Evolutionary conservation across 2,329 filamentous ascomycete genomes (phyloP).

Genomic region (Cladosporium sp.): DNA sequence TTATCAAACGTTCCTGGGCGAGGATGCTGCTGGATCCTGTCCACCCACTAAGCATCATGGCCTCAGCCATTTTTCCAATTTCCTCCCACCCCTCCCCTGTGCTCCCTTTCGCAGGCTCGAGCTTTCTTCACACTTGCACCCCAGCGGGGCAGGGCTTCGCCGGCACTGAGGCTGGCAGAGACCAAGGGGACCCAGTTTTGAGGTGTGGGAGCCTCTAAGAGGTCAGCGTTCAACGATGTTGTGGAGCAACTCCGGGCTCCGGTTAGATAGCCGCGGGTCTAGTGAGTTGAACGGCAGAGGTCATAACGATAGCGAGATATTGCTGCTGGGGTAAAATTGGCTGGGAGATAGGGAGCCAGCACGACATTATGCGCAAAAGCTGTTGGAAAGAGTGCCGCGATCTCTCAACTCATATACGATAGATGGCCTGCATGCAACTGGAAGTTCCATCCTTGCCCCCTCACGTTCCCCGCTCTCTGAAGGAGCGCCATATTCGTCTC

Average conservation of each 20-base stretch:
- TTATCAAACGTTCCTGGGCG: constrained; percentile 7
- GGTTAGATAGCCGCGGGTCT: constrained; percentile 5
- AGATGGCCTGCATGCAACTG: constrained; percentile 1
- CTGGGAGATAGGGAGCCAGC: not conserved
- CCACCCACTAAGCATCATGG: not conserved
- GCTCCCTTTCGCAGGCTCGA: constrained; percentile 4
- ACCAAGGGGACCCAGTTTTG: not conserved
- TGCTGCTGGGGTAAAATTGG: not conserved
- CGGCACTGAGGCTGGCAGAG: not conserved
- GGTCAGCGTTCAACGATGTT: not conserved
- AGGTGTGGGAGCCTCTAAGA: not conserved
- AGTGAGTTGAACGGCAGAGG: not conserved
- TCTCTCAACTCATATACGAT: not conserved
- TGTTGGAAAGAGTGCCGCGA: not conserved
- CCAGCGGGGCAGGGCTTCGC: not conserved
- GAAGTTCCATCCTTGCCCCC: not conserved
- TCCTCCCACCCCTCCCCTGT: not conserved
- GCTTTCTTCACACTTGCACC: constrained; percentile 2
- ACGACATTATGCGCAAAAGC: not conserved
- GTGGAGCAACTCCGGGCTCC: not conserved
- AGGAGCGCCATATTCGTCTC: constrained; percentile 4
- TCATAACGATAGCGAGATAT: not conserved
- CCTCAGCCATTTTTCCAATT: constrained; percentile 10
- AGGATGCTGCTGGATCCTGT: not conserved
- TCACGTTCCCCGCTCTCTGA: constrained; percentile 4